These are phyloP conservation scores for Funneliformis caledonium DNA, from an alignment of 371 early-diverging fungal genomes.

Conservation along the genomic window DNA sequence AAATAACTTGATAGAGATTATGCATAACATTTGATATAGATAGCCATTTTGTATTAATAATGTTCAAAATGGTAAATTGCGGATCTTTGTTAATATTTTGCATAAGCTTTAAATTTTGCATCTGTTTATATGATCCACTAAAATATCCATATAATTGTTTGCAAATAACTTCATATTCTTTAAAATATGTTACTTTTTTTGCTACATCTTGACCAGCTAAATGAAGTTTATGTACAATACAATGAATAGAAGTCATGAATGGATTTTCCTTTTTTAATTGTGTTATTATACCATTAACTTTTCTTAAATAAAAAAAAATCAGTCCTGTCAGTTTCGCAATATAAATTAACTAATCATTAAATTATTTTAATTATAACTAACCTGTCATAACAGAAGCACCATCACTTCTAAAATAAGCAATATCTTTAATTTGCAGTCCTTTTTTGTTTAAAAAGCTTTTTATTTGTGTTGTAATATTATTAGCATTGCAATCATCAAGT, in stretches of 20 bases:
- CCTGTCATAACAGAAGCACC: background rate
- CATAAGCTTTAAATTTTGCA: background rate
- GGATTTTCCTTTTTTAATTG: slow-evolving; percentile 20
- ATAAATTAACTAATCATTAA: background rate
- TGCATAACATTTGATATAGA: background rate
- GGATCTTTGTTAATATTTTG: background rate
- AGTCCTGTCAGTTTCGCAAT: background rate
- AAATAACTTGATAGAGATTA: slow-evolving; percentile 1
- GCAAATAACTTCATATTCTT: background rate
- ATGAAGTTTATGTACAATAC: background rate
- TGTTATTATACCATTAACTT: background rate
- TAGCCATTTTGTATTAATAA: background rate
- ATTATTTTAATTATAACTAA: background rate
- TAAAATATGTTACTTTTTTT: background rate
- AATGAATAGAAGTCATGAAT: slow-evolving; percentile 3
- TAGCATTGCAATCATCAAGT: background rate
- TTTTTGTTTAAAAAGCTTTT: background rate
- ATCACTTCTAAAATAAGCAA: slow-evolving; percentile 18
- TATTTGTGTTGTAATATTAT: background rate
- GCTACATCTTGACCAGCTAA: background rate
- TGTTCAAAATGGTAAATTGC: background rate
- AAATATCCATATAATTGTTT: background rate
- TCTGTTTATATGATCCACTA: background rate
- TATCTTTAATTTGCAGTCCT: background rate
- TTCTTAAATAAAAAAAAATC: background rate